Evolutionary conservation across 768 basidiomycete genomes (phyloP).

Genomic region (Melanogaster broomeanus): DNA sequence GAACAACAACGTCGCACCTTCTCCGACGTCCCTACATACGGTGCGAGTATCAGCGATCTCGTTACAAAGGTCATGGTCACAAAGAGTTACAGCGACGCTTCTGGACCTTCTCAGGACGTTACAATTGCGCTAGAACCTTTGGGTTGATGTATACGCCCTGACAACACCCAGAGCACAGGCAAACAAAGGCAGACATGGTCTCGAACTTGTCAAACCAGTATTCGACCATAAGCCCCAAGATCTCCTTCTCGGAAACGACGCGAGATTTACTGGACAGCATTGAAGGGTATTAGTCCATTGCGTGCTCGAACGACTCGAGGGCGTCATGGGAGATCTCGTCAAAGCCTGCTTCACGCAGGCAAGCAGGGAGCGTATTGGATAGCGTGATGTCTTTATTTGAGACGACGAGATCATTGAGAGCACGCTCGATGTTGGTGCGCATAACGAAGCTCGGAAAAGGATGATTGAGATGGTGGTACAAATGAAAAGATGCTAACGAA

Average conservation of each 20-base stretch:
- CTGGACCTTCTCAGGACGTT: background rate
- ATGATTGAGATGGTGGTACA: background rate
- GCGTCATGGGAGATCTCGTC: conserved; percentile 6
- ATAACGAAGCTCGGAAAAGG: background rate
- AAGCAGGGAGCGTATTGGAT: conserved; percentile 7
- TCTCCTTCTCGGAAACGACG: background rate
- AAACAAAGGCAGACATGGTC: background rate
- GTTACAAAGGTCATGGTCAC: background rate
- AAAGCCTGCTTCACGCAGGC: conserved; percentile 13
- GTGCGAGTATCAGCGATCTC: background rate
- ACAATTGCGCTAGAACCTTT: background rate
- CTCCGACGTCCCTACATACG: conserved; percentile 3
- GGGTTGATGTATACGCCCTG: background rate
- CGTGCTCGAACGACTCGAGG: conserved; percentile 14
- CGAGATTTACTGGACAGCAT: conserved; percentile 4
- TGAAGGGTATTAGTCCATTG: conserved; percentile 15
- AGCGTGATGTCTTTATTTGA: conserved; percentile 9
- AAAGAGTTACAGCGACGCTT: conserved; percentile 10
- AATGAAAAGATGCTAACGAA: background rate
- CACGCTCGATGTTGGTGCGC: conserved; percentile 14
- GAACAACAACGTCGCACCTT: background rate
- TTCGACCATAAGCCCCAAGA: conserved; percentile 3
- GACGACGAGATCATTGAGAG: conserved; percentile 8
- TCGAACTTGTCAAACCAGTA: conserved; percentile 6
- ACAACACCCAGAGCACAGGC: conserved; percentile 4